Conservation (phyloP, 257 asterid species). For the Fraxinus excelsior region DNA sequence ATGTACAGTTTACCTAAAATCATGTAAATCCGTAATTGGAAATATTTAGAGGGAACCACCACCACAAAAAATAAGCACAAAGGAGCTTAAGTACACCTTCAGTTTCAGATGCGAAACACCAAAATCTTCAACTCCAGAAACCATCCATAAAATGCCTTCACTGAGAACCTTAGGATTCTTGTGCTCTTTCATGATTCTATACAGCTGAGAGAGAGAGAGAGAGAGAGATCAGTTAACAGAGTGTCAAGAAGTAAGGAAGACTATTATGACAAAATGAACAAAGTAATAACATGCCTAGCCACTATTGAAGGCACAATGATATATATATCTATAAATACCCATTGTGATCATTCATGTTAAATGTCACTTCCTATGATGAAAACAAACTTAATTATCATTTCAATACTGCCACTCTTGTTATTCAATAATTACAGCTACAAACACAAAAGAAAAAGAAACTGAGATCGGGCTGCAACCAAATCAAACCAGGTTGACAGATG, state of each 20-base stretch:
- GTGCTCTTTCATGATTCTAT: conserved; percentile 95
- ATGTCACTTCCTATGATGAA: neutral
- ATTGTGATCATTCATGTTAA: neutral
- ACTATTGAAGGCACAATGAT: neutral
- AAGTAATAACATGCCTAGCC: neutral
- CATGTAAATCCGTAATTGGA: neutral
- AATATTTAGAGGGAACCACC: neutral
- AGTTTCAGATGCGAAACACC: conserved; percentile 77
- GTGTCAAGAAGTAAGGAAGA: neutral
- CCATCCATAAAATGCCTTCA: conserved; percentile 97
- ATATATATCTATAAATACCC: neutral
- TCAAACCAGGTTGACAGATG: neutral
- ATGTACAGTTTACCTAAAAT: neutral
- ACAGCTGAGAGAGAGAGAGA: conserved; percentile 52
- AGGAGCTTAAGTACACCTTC: conserved; percentile 66
- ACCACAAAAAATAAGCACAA: neutral
- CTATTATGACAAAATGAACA: conserved; percentile 6
- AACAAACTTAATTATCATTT: neutral
- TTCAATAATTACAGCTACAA: neutral
- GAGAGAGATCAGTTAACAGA: conserved; percentile 2
- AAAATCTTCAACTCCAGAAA: conserved; percentile 87
- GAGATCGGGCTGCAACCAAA: neutral
- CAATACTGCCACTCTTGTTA: neutral
- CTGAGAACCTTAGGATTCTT: conserved; percentile 98
- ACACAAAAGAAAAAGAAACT: neutral